Percentiles rank a stretch among this genome's conserved stretches.
Conservation (phyloP, 306 rosid species). For the Senna siamea region DNA sequence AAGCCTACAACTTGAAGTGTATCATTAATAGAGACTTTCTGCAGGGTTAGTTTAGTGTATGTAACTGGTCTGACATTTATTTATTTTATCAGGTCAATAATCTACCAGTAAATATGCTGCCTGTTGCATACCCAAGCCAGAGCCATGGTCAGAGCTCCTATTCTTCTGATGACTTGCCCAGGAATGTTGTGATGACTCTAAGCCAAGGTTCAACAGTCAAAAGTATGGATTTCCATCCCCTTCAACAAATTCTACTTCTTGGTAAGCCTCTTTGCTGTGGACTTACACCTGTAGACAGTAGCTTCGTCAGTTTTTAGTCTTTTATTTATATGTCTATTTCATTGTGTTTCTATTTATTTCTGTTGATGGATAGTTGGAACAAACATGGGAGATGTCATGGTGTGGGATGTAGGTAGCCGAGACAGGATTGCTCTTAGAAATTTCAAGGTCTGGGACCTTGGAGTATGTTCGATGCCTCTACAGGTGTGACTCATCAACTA, state of each 20-base stretch:
- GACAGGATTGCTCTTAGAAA: slow-evolving; percentile 77
- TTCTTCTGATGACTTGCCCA: slow-evolving; percentile 93
- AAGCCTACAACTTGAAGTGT: slow-evolving; percentile 6
- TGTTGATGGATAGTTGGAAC: slow-evolving; percentile 80
- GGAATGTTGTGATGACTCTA: slow-evolving; percentile 72
- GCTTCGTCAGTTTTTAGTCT: slow-evolving; percentile 30
- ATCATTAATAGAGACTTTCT: slow-evolving; percentile 16
- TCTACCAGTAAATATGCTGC: slow-evolving; percentile 81
- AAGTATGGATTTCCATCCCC: slow-evolving; percentile 97
- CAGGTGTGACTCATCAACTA: slow-evolving; percentile 64
- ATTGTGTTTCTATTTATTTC: slow-evolving; percentile 16
- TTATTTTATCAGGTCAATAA: slow-evolving; percentile 72
- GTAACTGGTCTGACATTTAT: slow-evolving; percentile 37
- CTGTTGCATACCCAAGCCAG: slow-evolving; percentile 71
- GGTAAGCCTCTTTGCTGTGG: slow-evolving; percentile 57
- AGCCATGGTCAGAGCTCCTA: slow-evolving; percentile 92
- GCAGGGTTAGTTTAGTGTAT: slow-evolving; percentile 32
- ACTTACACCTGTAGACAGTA: slow-evolving; percentile 6
- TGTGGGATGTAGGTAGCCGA: slow-evolving; percentile 83
- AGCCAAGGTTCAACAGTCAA: slow-evolving; percentile 76
- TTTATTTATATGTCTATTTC: slow-evolving; percentile 15
- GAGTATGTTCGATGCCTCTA: slow-evolving; percentile 64
- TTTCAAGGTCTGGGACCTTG: slow-evolving; percentile 89
- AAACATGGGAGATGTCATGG: slow-evolving; percentile 84
- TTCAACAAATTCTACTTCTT: slow-evolving; percentile 87